A percentile compares a stretch with the other conserved stretches of the same genome.
Conservation (phyloP, 805 yeast species). For the Candida nanaspora region DNA sequence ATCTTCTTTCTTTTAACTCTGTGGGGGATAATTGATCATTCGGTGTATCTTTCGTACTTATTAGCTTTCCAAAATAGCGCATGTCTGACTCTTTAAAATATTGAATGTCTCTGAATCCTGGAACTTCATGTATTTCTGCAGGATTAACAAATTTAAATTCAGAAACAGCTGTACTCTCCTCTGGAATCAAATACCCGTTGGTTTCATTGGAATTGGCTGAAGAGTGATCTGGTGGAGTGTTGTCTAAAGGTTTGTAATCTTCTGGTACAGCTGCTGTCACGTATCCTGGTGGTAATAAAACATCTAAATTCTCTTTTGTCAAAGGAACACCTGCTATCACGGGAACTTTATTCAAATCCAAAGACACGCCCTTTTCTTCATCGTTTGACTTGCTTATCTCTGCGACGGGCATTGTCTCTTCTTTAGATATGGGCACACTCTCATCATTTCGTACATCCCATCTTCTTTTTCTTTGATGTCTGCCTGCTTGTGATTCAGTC, state of each 20-base stretch:
- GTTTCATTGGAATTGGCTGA: constrained; percentile 14
- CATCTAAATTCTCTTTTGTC: constrained; percentile 39
- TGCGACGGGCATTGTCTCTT: constrained; percentile 6
- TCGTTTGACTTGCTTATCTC: constrained; percentile 12
- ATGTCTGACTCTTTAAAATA: constrained; percentile 67
- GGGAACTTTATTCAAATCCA: constrained; percentile 16
- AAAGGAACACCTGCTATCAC: constrained; percentile 29
- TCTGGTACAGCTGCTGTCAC: constrained; percentile 36
- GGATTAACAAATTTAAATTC: constrained; percentile 25
- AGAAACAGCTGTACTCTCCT: constrained; percentile 26
- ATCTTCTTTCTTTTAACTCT: constrained; percentile 52
- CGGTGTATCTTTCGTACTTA: constrained; percentile 25
- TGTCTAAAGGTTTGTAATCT: constrained; percentile 30
- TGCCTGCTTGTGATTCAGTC: not conserved
- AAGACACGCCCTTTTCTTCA: not conserved
- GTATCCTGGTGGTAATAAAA: constrained; percentile 48
- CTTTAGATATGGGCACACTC: constrained; percentile 11
- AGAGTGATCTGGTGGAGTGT: constrained; percentile 29
- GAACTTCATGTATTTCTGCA: constrained; percentile 43
- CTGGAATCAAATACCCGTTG: constrained; percentile 46
- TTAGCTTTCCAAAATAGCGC: constrained; percentile 59
- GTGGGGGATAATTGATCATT: constrained; percentile 34
- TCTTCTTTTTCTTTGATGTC: constrained; percentile 26
- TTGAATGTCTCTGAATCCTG: constrained; percentile 60
- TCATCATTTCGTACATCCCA: constrained; percentile 40